Evolutionary conservation across 257 asterid genomes (phyloP).

Genomic region (Schizonepeta tenuifolia): DNA sequence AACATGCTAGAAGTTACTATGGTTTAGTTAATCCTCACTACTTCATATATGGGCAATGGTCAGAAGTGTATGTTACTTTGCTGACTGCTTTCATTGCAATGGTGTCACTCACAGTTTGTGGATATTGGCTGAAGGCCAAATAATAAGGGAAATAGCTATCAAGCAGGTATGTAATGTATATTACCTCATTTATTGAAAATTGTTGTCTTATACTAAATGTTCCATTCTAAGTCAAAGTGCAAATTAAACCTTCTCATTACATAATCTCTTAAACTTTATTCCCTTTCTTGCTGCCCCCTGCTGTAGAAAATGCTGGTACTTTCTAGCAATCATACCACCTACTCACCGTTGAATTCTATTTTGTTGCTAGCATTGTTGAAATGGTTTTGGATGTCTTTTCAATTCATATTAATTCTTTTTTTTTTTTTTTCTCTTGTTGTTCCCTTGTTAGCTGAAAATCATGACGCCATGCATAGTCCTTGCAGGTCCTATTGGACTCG

Average conservation of each 20-base stretch:
- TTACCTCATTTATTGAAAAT: neutral
- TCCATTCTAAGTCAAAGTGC: neutral
- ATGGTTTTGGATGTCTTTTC: neutral
- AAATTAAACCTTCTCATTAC: conserved; percentile 20
- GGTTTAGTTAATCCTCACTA: conserved; percentile 18
- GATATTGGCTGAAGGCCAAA: conserved; percentile 46
- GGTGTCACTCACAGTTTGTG: conserved; percentile 43
- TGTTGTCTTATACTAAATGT: neutral
- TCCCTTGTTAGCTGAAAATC: conserved; percentile 42
- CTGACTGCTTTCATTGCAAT: conserved; percentile 27
- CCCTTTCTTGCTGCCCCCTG: conserved; percentile 5
- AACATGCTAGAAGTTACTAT: conserved; percentile 9
- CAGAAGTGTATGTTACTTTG: neutral
- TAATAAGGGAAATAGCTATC: conserved; percentile 49
- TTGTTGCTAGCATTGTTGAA: conserved; percentile 6
- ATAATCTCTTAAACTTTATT: no score
- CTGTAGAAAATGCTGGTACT: conserved; percentile 4
- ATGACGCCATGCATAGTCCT: conserved; percentile 53
- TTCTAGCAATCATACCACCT: conserved; percentile 9
- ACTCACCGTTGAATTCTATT: neutral
- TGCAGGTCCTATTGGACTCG: conserved; percentile 57
- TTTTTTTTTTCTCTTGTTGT: conserved; percentile 10
- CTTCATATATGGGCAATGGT: neutral
- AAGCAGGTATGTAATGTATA: conserved; percentile 41
- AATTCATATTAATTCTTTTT: conserved; percentile 14